Evolutionary conservation across 176 grass and related monocot genomes (phyloP).

Genomic region (Phoenix roebelenii): DNA sequence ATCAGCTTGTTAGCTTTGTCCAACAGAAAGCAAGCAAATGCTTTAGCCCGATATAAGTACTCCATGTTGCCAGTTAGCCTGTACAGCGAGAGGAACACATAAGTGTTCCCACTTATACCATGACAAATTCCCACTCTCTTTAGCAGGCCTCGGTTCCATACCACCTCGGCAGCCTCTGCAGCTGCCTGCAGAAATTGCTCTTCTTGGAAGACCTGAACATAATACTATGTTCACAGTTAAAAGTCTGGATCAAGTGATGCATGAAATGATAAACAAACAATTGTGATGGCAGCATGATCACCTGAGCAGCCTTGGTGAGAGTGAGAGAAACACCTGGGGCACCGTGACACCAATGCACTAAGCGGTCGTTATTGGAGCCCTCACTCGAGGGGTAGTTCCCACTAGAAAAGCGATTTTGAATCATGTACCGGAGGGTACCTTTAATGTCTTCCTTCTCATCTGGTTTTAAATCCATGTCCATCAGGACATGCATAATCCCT

Average conservation of each 20-base stretch:
- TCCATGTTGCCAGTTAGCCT: slow-evolving; percentile 48
- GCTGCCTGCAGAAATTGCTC: slow-evolving; percentile 56
- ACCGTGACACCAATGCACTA: slow-evolving; percentile 94
- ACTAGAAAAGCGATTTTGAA: slow-evolving; percentile 54
- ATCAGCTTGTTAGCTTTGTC: slow-evolving; percentile 55
- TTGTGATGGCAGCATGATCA: background rate
- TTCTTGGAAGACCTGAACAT: slow-evolving; percentile 72
- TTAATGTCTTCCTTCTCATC: slow-evolving; percentile 66
- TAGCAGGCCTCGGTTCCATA: slow-evolving; percentile 79
- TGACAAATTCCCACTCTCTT: slow-evolving; percentile 85
- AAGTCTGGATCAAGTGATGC: too few species aligned
- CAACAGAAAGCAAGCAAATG: slow-evolving; percentile 70
- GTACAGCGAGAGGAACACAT: slow-evolving; percentile 66
- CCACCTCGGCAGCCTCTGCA: slow-evolving; percentile 60
- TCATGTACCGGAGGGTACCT: slow-evolving; percentile 69
- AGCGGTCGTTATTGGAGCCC: slow-evolving; percentile 40
- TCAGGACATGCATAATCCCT: slow-evolving; percentile 77
- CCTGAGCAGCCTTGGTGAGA: slow-evolving; percentile 61
- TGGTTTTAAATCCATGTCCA: slow-evolving; percentile 46
- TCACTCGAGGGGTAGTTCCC: slow-evolving; percentile 76
- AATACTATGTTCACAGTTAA: background rate
- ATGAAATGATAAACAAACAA: too few species aligned
- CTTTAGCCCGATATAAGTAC: slow-evolving; percentile 74
- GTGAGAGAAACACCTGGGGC: slow-evolving; percentile 80
- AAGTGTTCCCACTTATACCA: slow-evolving; percentile 74